Evolutionary conservation across 768 basidiomycete genomes (phyloP).

Genomic region (Lactarius trivialis): DNA sequence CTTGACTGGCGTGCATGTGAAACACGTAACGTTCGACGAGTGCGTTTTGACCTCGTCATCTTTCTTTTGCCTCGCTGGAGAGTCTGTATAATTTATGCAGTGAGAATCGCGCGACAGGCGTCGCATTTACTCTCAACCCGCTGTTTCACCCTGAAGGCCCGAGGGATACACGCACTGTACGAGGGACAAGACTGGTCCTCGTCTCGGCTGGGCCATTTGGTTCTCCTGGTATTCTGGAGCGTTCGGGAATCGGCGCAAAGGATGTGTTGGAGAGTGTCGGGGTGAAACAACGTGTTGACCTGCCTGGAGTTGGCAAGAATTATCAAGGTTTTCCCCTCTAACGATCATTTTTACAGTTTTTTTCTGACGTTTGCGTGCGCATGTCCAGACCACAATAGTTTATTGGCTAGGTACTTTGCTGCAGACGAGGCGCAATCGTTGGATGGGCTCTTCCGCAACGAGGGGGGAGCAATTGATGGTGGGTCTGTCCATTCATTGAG

Average conservation of each 20-base stretch:
- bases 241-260: slow-evolving; percentile 36
- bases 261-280: slow-evolving; percentile 27
- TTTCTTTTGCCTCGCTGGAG: slow-evolving; percentile 20
- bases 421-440: slow-evolving; percentile 23
- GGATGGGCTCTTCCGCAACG: slow-evolving; percentile 21
- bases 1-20: slow-evolving; percentile 31
- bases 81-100: not conserved
- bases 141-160: slow-evolving; percentile 14
- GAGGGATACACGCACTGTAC: slow-evolving; percentile 20
- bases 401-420: slow-evolving; percentile 13
- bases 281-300: slow-evolving; percentile 32
- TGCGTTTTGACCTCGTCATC: slow-evolving; percentile 26
- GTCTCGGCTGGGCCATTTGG: slow-evolving; percentile 34
- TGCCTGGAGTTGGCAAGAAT: slow-evolving; percentile 40
- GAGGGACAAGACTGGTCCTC: slow-evolving; percentile 33
- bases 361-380: not conserved
- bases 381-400: slow-evolving; percentile 18
- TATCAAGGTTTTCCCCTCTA: slow-evolving; percentile 30
- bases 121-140: not conserved
- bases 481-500: not conserved
- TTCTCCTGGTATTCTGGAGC: not conserved
- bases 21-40: slow-evolving; percentile 30
- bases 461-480: slow-evolving; percentile 23
- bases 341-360: not conserved
- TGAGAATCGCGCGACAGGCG: slow-evolving; percentile 26